Evolutionary conservation across 306 rosid genomes (phyloP).

Genomic region (Begonia fuchsioides): DNA sequence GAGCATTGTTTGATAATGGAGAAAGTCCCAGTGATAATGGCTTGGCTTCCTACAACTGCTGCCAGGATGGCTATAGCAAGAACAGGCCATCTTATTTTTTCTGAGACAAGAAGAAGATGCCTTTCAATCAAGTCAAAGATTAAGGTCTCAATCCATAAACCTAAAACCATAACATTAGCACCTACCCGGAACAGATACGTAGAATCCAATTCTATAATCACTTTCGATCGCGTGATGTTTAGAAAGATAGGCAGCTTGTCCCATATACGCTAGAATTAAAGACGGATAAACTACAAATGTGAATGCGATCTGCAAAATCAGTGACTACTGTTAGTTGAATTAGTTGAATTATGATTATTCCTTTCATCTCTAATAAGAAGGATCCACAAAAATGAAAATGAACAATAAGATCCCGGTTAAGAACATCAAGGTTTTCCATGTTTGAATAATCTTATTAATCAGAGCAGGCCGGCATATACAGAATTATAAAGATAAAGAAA

Average conservation of each 20-base stretch:
- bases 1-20: constrained; percentile 93
- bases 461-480: too few relatives aligned
- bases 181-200: constrained; percentile 93
- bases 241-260: constrained; percentile 98
- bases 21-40: constrained; percentile 88
- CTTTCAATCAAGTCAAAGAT: not conserved
- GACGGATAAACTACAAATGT: constrained; percentile 86
- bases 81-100: constrained; percentile 81
- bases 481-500: too few relatives aligned
- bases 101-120: constrained; percentile 17
- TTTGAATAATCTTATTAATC: too few relatives aligned
- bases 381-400: too few relatives aligned
- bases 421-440: too few relatives aligned
- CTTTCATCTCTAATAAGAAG: not conserved
- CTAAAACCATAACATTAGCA: constrained; percentile 1
- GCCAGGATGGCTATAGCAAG: constrained; percentile 91
- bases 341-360: not conserved
- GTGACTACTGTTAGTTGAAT: constrained; percentile 18
- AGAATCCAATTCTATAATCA: constrained; percentile 70
- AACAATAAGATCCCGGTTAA: too few relatives aligned
- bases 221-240: constrained; percentile 49
- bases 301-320: constrained; percentile 79
- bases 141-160: not conserved
- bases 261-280: constrained; percentile 86
- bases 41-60: constrained; percentile 98